Percentiles rank a stretch among this genome's conserved stretches.
phyloP scores from a whole-genome alignment of 1,284 basidiomycete species.

The Apiotrichum akiyoshidainum region DNA sequence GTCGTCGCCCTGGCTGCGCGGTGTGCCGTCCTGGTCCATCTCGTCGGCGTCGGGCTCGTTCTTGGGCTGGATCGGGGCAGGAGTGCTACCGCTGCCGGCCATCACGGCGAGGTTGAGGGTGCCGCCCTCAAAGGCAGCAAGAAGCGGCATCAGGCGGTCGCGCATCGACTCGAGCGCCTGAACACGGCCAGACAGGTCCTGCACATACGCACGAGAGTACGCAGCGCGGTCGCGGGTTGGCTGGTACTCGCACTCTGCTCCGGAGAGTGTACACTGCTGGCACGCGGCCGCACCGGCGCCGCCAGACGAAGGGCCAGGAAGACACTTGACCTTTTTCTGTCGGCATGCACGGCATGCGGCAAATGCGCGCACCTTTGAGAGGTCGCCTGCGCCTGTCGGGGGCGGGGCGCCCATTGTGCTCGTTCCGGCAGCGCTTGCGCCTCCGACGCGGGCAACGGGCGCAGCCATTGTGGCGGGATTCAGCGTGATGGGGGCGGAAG shows the following conservation, averaged over 20 bases:
- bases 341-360: constrained; percentile 44
- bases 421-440: too few relatives aligned
- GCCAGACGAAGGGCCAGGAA: constrained; percentile 27
- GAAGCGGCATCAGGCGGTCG: constrained; percentile 35
- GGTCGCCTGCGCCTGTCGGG: constrained; percentile 17
- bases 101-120: background rate
- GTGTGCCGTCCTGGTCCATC: constrained; percentile 7
- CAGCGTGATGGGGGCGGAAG: background rate
- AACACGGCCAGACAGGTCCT: constrained; percentile 46
- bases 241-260: constrained; percentile 44
- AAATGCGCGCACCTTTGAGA: constrained; percentile 42
- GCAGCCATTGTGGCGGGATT: constrained; percentile 3
- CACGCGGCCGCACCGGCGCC: constrained; percentile 26
- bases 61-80: background rate
- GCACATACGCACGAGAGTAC: constrained; percentile 47
- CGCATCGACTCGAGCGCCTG: constrained; percentile 43
- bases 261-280: constrained; percentile 41
- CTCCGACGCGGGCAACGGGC: background rate
- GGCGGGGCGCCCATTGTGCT: background rate
- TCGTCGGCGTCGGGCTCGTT: constrained; percentile 8
- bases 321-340: constrained; percentile 46
- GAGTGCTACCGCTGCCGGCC: background rate
- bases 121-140: constrained; percentile 38
- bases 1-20: constrained; percentile 40
- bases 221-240: constrained; percentile 47